Evolutionary conservation across 192 early-diverging fungal species (phyloP).

Genomic region (Kappamyces sp.): DNA sequence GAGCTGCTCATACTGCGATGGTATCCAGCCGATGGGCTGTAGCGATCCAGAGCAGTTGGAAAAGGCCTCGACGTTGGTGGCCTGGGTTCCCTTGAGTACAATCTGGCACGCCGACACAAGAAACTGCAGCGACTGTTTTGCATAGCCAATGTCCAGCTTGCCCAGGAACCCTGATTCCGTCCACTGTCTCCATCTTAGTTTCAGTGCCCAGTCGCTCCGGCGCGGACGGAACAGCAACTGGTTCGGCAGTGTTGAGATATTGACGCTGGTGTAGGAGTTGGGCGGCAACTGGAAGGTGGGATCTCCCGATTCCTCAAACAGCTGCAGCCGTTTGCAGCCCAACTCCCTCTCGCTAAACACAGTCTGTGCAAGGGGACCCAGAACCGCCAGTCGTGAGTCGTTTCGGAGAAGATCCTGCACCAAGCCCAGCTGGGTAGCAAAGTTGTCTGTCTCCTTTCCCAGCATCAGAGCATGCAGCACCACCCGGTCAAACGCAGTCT

Average conservation of each 20-base stretch:
- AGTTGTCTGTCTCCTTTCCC: constrained; percentile 21
- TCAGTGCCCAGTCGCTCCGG: constrained; percentile 15
- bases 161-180: background rate
- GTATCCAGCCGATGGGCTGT: too few relatives aligned
- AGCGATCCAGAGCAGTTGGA: too few relatives aligned
- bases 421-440: constrained; percentile 16
- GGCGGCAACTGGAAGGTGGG: constrained; percentile 20
- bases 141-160: constrained; percentile 12
- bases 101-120: constrained; percentile 11
- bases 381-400: background rate
- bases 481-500: constrained; percentile 16
- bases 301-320: constrained; percentile 17
- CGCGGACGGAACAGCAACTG: constrained; percentile 17
- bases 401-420: constrained; percentile 8
- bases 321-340: constrained; percentile 5
- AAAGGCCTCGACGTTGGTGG: background rate
- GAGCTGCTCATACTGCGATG: too few relatives aligned
- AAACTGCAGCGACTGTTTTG: background rate
- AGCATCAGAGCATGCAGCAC: constrained; percentile 14
- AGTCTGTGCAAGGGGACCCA: background rate
- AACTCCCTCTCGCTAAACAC: constrained; percentile 17
- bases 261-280: constrained; percentile 4
- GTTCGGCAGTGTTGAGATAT: constrained; percentile 17
- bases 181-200: constrained; percentile 19
- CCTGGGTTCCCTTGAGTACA: background rate